These are phyloP conservation scores for Nigrospora oryzae DNA, from an alignment of 2,329 filamentous ascomycete species.

Conservation along the genomic window DNA sequence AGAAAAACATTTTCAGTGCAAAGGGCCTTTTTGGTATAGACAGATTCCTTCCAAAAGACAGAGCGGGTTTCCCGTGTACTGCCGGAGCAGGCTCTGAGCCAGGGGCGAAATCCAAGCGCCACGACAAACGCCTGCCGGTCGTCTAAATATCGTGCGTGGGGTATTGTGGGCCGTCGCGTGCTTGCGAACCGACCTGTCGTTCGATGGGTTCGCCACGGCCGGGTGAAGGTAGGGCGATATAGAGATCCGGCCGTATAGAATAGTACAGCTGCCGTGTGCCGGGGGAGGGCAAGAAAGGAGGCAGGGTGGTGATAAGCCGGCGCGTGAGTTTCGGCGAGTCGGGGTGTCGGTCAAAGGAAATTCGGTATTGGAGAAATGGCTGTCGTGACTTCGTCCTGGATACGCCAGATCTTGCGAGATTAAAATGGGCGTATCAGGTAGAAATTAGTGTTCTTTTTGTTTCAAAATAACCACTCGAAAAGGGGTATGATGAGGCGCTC, in stretches of 20 bases:
- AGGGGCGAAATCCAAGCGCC: slow-evolving; percentile 11
- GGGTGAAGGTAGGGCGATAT: background rate
- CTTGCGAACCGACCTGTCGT: background rate
- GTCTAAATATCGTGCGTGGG: background rate
- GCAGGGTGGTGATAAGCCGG: slow-evolving; percentile 7
- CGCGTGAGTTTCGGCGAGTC: slow-evolving; percentile 11
- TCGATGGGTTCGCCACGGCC: background rate
- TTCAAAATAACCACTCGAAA: slow-evolving; percentile 17
- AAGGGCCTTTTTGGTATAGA: slow-evolving; percentile 19
- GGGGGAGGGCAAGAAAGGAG: slow-evolving; percentile 6
- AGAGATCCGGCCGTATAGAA: background rate
- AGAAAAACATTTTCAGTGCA: slow-evolving; percentile 4
- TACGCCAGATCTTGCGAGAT: slow-evolving; percentile 31
- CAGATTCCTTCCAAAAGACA: slow-evolving; percentile 12
- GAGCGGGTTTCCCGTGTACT: slow-evolving; percentile 11
- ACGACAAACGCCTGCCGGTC: slow-evolving; percentile 1
- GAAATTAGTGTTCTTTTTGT: slow-evolving; percentile 21
- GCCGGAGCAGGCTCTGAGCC: slow-evolving; percentile 10
- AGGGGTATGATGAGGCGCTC: slow-evolving; percentile 5
- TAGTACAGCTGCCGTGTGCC: slow-evolving; percentile 3
- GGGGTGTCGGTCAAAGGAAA: slow-evolving; percentile 17
- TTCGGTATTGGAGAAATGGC: slow-evolving; percentile 25
- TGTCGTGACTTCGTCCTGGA: slow-evolving; percentile 40
- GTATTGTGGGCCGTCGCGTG: background rate
- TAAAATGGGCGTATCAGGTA: slow-evolving; percentile 28